Evolutionary conservation across 2,329 filamentous ascomycete genomes (phyloP).

Genomic region (Claviceps maximensis): DNA sequence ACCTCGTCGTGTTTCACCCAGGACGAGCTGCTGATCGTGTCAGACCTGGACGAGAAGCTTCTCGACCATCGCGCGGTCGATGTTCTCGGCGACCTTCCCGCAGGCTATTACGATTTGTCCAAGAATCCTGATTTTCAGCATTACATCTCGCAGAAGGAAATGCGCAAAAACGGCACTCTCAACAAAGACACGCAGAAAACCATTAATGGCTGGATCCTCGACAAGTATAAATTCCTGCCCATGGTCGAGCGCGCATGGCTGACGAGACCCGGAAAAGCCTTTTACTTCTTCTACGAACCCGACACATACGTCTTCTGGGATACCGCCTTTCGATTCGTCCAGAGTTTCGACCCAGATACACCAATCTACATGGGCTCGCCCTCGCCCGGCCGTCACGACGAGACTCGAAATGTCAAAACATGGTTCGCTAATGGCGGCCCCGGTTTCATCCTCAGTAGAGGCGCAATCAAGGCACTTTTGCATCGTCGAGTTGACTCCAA

Average conservation of each 20-base stretch:
- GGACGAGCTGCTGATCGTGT: slow-evolving; percentile 32
- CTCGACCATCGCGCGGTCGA: slow-evolving; percentile 30
- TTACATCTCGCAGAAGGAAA: slow-evolving; percentile 27
- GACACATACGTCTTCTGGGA: slow-evolving; percentile 33
- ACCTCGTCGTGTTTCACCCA: slow-evolving; percentile 36
- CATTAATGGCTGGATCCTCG: slow-evolving; percentile 35
- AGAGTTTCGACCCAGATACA: slow-evolving; percentile 29
- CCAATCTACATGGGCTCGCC: slow-evolving; percentile 40
- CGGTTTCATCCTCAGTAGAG: slow-evolving; percentile 40
- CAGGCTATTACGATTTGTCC: slow-evolving; percentile 19
- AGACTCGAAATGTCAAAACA: slow-evolving; percentile 20
- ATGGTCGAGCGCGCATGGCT: slow-evolving; percentile 38
- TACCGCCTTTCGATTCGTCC: slow-evolving; percentile 35
- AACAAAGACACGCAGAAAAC: slow-evolving; percentile 17
- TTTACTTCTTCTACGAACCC: slow-evolving; percentile 44
- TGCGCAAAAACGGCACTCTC: slow-evolving; percentile 21
- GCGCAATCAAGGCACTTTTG: slow-evolving; percentile 32
- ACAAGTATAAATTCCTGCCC: slow-evolving; percentile 45
- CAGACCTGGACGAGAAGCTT: slow-evolving; percentile 34
- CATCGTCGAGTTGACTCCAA: slow-evolving; percentile 19
- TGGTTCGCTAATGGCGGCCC: slow-evolving; percentile 45
- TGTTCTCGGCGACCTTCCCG: slow-evolving; percentile 19
- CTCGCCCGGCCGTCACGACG: slow-evolving; percentile 27
- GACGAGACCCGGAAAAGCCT: slow-evolving; percentile 32
- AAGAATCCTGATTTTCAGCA: slow-evolving; percentile 23